Percentiles rank a stretch among this genome's conserved stretches.
phyloP scores from a whole-genome alignment of 2,329 filamentous ascomycete species.

The Xylaria sp. region DNA sequence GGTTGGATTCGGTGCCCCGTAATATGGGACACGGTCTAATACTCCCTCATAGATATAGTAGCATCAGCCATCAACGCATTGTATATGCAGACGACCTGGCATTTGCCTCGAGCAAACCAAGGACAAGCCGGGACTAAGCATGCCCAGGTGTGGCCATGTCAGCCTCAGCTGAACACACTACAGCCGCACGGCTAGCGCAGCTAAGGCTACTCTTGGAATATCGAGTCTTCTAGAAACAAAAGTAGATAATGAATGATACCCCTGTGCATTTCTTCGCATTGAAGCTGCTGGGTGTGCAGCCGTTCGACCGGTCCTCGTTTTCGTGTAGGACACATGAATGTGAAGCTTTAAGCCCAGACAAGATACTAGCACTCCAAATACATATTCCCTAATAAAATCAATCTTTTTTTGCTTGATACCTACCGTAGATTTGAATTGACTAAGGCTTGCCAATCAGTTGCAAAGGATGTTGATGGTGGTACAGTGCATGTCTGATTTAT shows the following conservation, averaged over 20 bases:
- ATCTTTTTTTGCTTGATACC: no score
- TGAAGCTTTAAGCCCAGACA: neutral
- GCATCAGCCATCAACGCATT: neutral
- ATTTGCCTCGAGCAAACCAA: neutral
- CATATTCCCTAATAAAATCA: neutral
- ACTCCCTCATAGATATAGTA: neutral
- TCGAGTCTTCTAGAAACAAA: constrained; percentile 5
- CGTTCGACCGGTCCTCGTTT: neutral
- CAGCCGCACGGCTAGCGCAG: constrained; percentile 2
- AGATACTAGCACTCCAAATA: neutral
- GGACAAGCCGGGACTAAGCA: neutral
- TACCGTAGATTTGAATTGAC: no score
- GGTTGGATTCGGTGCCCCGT: neutral
- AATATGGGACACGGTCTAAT: neutral
- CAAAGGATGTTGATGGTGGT: neutral
- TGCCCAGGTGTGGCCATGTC: neutral
- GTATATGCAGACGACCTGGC: neutral
- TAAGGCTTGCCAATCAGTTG: neutral
- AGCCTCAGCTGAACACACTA: constrained; percentile 2
- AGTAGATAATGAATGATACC: constrained; percentile 34
- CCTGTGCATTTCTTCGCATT: neutral
- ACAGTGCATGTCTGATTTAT: neutral
- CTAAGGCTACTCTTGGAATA: neutral
- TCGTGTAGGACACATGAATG: neutral
- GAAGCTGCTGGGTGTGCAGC: neutral